Evolutionary conservation across 257 asterid species (phyloP).

Genomic region (Nicotiana benthamiana): DNA sequence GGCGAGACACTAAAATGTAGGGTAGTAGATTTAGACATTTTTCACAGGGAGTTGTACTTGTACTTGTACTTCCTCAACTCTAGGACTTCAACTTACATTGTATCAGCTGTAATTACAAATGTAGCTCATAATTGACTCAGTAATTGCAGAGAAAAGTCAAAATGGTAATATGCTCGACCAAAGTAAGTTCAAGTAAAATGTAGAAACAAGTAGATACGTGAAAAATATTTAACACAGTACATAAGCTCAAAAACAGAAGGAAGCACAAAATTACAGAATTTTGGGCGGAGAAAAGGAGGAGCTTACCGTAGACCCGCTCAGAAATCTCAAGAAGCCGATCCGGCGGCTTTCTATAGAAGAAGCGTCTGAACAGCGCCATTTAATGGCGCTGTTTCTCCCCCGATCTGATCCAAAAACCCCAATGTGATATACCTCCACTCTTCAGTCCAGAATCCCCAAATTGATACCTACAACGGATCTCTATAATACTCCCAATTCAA

Average conservation of each 20-base stretch:
- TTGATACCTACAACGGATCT: constrained; percentile 36
- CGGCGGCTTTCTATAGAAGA: constrained; percentile 98
- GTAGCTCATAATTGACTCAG: not conserved
- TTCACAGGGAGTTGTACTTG: not conserved
- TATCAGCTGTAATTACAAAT: not conserved
- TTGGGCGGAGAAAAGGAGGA: constrained; percentile 6
- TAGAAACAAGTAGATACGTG: not conserved
- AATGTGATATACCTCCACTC: not conserved
- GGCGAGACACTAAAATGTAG: not conserved
- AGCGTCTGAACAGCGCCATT: constrained; percentile 99
- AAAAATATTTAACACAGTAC: not conserved
- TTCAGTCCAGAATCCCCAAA: constrained; percentile 21
- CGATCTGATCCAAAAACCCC: constrained; percentile 56
- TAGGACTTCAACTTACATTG: not conserved
- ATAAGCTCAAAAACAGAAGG: not conserved
- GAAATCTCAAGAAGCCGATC: constrained; percentile 99
- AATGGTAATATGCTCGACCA: not conserved
- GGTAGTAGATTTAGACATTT: not conserved
- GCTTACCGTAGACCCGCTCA: constrained; percentile 94
- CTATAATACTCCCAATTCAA: constrained; percentile 21
- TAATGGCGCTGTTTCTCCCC: constrained; percentile 82
- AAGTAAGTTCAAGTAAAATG: not conserved
- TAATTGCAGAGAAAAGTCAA: not conserved
- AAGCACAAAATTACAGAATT: not conserved
- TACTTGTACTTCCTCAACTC: not conserved